Base-by-base conservation (phyloP, 306 rosid species). In the Cicer chorassanicum region DNA sequence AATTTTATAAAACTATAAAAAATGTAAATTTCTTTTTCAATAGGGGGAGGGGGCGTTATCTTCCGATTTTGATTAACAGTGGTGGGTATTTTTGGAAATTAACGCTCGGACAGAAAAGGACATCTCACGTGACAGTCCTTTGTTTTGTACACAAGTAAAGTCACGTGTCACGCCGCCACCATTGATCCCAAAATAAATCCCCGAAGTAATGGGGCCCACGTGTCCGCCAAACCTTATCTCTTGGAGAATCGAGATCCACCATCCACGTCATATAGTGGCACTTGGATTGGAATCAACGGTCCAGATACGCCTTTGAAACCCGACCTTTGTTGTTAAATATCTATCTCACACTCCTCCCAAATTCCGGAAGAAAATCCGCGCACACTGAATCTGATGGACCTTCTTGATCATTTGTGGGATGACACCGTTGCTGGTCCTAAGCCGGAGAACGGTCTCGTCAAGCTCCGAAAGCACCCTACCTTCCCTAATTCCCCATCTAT, bases 331-430 rank as follows among this genome's bases (percentile, higher is more conserved):
- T 19, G 29, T 74, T 93, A 90, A 87, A 89, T 90, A 73, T 64
- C 68, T 59, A 29, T 59, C 62, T 9, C 34, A 24, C 0, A 24
- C 2, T 21, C 24, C 24, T 21, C 24, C 24, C 2, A 21, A 21
- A 21, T 21, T 24, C 34, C 34, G 34, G 34, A 24, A 24, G 34
- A 56, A 21, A 56, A 9, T 21, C 40, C 7, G 0, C 34, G 34
- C 39, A 34, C 44, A 10, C 41, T 64, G 29, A 21, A 29, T 41
- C 14, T 11, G 63, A 94, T 94, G 98, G 86, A 95, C 54, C 82
- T 94, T 9, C 96, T 94, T 8, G 98, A 94, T 70, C 97, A 94
- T 77, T 89, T 94, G 45, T 94, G 98, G 98, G 98, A 94, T 56
- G 97, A 91, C 75, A 94, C 98, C 75, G 86, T 94, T 1, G 98